phyloP scores from a whole-genome alignment of 495 filamentous ascomycete species.

The Durotheca rogersii region DNA sequence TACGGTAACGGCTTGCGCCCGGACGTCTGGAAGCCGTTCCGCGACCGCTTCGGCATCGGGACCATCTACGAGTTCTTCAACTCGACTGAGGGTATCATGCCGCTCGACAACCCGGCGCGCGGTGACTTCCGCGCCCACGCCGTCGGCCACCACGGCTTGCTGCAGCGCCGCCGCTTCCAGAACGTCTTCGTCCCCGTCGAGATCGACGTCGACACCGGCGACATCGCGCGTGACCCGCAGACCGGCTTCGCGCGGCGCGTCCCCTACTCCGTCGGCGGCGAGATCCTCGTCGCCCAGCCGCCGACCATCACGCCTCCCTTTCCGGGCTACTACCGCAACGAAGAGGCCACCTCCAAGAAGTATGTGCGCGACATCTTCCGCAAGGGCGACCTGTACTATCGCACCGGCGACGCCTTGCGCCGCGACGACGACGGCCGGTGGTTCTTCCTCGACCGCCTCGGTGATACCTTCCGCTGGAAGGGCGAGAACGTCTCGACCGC shows the following conservation, averaged over 20 bases:
- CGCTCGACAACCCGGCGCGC: slow-evolving; percentile 56
- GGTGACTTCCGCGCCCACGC: slow-evolving; percentile 61
- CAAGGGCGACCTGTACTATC: slow-evolving; percentile 74
- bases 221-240: slow-evolving; percentile 61
- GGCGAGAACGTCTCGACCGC: slow-evolving; percentile 79
- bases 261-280: slow-evolving; percentile 67
- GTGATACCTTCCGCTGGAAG: slow-evolving; percentile 85
- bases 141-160: slow-evolving; percentile 71
- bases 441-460: slow-evolving; percentile 75
- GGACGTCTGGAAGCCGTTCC: slow-evolving; percentile 72
- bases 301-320: slow-evolving; percentile 49
- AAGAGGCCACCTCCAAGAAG: slow-evolving; percentile 66
- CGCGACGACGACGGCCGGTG: slow-evolving; percentile 67
- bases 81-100: slow-evolving; percentile 63
- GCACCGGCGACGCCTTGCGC: slow-evolving; percentile 71
- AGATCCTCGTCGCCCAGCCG: slow-evolving; percentile 70
- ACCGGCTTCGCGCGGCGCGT: slow-evolving; percentile 66
- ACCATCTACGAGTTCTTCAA: slow-evolving; percentile 67
- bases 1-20: slow-evolving; percentile 78
- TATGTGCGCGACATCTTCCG: slow-evolving; percentile 68
- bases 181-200: slow-evolving; percentile 64
- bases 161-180: slow-evolving; percentile 52
- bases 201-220: slow-evolving; percentile 66
- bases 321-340: slow-evolving; percentile 69
- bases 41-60: slow-evolving; percentile 61